Evolutionary conservation across 2,329 filamentous ascomycete genomes (phyloP).

Genomic region (Hypomyces perniciosus): DNA sequence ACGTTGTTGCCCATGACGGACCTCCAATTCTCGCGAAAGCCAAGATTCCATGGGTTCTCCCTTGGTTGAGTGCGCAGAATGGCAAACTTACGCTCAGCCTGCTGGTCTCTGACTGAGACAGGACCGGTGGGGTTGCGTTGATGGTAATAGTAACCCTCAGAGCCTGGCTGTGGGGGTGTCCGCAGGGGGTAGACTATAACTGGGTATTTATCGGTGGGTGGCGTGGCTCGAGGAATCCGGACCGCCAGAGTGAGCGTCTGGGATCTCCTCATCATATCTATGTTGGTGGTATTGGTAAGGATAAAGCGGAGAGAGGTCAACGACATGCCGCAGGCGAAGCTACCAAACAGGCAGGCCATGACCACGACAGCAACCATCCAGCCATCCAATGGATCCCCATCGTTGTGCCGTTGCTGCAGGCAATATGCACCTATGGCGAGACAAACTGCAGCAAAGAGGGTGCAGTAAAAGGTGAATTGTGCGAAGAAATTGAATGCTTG

Average conservation of each 20-base stretch:
- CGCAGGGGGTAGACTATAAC: slow-evolving; percentile 56
- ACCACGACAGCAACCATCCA: slow-evolving; percentile 62
- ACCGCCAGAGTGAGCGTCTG: slow-evolving; percentile 71
- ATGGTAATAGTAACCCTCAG: neutral
- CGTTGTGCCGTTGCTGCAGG: slow-evolving; percentile 46
- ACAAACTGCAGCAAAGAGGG: slow-evolving; percentile 59
- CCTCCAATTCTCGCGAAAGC: slow-evolving; percentile 63
- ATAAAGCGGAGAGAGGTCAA: slow-evolving; percentile 64
- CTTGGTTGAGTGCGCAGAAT: slow-evolving; percentile 67
- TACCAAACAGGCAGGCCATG: slow-evolving; percentile 63
- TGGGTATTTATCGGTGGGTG: slow-evolving; percentile 35
- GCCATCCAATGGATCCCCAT: slow-evolving; percentile 41
- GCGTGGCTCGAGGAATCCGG: slow-evolving; percentile 51
- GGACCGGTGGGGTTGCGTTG: neutral
- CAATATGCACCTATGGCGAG: slow-evolving; percentile 61
- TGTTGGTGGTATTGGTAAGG: slow-evolving; percentile 70
- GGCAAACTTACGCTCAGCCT: slow-evolving; percentile 64
- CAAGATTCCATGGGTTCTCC: slow-evolving; percentile 83
- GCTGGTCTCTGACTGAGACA: slow-evolving; percentile 32
- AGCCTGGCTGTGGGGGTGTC: slow-evolving; percentile 22
- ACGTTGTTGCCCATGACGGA: slow-evolving; percentile 69
- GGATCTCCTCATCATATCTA: slow-evolving; percentile 65
- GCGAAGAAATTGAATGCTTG: slow-evolving; percentile 83
- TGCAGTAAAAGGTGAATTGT: slow-evolving; percentile 74
- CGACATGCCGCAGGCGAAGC: slow-evolving; percentile 79